These are phyloP conservation scores for Phytophthora crassamura DNA, from an alignment of 352 stramenopile genomes.

Conservation along the genomic window DNA sequence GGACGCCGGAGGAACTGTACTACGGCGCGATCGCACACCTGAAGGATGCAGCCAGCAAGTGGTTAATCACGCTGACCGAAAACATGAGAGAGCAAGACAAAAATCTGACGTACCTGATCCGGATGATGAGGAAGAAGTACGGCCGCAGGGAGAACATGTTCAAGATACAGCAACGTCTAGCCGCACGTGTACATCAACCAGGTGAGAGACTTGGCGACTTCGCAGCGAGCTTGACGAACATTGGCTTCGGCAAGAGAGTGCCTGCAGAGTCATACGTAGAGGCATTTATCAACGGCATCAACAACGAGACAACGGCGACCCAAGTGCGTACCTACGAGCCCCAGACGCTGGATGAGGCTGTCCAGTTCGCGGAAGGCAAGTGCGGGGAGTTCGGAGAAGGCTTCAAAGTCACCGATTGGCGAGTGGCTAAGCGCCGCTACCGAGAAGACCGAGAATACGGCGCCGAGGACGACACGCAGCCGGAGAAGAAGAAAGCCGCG, in stretches of 20 bases:
- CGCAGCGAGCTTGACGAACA: not conserved
- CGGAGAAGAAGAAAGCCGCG: not conserved
- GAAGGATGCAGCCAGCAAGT: not conserved
- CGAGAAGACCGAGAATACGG: not conserved
- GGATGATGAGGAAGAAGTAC: slow-evolving; percentile 1
- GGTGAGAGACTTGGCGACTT: not conserved
- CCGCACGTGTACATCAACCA: not conserved
- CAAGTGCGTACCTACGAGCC: not conserved
- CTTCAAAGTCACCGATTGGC: not conserved
- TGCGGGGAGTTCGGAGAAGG: not conserved
- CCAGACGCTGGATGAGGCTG: not conserved
- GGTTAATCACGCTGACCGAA: not conserved
- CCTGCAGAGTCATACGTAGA: too few species aligned
- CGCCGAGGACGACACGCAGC: not conserved
- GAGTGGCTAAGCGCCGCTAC: not conserved
- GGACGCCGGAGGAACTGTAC: not conserved
- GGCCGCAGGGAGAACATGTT: not conserved
- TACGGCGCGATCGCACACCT: slow-evolving; percentile 1
- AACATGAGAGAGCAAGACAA: not conserved
- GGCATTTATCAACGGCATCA: not conserved
- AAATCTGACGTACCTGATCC: not conserved
- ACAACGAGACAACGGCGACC: not conserved
- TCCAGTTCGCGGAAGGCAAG: not conserved
- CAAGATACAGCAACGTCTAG: not conserved
- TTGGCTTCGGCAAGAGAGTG: not conserved